Base-by-base conservation (phyloP, 1,284 basidiomycete genomes). In the Athelia psychrophila region DNA sequence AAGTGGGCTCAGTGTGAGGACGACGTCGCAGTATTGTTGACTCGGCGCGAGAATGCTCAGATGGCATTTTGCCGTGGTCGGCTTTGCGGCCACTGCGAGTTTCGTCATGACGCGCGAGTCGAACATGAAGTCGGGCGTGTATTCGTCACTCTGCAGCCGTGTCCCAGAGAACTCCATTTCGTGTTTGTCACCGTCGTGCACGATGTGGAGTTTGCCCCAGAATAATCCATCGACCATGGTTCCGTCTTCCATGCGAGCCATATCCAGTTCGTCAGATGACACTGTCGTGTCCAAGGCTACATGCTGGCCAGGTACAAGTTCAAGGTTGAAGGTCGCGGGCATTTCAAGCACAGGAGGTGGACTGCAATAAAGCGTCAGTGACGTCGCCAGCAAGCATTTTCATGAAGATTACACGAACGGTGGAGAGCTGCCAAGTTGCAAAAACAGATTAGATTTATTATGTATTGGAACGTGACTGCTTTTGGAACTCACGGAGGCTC, bases 211-310 rank as follows among this genome's bases (percentile, higher is more conserved):
- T 63, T 91, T 91, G 2, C 89, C 89, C 87, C 86, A 91, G 70
- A 91, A 92, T 64, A 79, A 72, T 42, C 89, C 89, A 50, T 88
- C 89, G 20, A 92, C 89, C 22, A 82, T 75, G 10, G 88, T 91
- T 2, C 89, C 89, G 58, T 92, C 89, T 56, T 92, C 89, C 86
- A 89, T 90, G 49, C 87, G 80, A 2, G 89, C 84, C 89, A 92
- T 91, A 64, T 92, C 89, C 30, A 91, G 75, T 58, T 91, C 88
- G 51, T 85, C 83, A 3, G 89, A 91, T 46, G 78, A 77, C 44
- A 91, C 77, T 15, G 78, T 84, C 1, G 86, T 88, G 59, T 91
- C 90, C 20, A 92, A 77, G 3, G 83, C 86, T 51, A 91, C 84
- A 49, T 80, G 75, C 65, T 88, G 87, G 15, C 86, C 86, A 2